These are phyloP conservation scores for Nannizziopsis barbatae DNA, from an alignment of 2,329 filamentous ascomycete species.

Conservation along the genomic window DNA sequence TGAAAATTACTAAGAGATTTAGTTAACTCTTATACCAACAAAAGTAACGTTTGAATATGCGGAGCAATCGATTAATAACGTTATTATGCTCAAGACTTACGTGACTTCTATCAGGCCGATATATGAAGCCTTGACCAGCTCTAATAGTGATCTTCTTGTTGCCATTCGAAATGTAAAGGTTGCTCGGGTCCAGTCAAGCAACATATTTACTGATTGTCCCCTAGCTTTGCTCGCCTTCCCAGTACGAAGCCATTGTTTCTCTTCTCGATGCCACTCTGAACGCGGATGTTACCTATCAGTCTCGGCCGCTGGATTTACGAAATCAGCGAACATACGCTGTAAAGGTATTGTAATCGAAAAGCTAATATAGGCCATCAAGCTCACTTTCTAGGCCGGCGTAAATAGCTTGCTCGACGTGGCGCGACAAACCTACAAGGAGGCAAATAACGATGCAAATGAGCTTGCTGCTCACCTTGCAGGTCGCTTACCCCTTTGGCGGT, in stretches of 20 bases:
- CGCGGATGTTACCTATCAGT: constrained; percentile 66
- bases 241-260: constrained; percentile 49
- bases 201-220: background rate
- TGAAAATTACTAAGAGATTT: constrained; percentile 14
- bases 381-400: constrained; percentile 52
- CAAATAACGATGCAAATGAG: constrained; percentile 63
- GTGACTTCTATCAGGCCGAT: constrained; percentile 56
- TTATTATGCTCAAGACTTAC: constrained; percentile 79
- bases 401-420: constrained; percentile 82
- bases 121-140: constrained; percentile 55
- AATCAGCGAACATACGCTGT: constrained; percentile 89
- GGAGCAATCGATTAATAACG: constrained; percentile 73
- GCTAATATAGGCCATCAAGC: constrained; percentile 9
- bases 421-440: constrained; percentile 79
- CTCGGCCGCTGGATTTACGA: constrained; percentile 67
- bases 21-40: constrained; percentile 67
- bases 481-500: constrained; percentile 26
- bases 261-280: constrained; percentile 65
- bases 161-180: constrained; percentile 50
- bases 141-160: constrained; percentile 52
- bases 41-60: constrained; percentile 55
- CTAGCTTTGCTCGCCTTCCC: constrained; percentile 53
- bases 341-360: constrained; percentile 41
- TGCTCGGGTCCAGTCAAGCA: background rate
- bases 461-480: constrained; percentile 58